These are phyloP conservation scores for Penicillium arizonense DNA, from an alignment of 495 filamentous ascomycete genomes.

Conservation along the genomic window DNA sequence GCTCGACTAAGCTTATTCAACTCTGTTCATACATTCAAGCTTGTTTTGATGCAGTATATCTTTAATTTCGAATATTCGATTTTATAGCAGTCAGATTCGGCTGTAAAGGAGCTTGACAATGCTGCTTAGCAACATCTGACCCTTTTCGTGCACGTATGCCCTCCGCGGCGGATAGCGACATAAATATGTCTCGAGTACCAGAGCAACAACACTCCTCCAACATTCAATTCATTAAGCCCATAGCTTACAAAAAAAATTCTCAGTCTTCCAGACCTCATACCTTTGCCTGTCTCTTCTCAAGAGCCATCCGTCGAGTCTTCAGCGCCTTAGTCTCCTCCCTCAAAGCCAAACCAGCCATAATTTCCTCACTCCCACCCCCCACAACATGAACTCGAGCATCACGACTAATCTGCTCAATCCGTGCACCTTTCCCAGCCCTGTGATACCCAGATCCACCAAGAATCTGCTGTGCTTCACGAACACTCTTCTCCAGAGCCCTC, in stretches of 20 bases:
- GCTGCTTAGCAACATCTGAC: too few species aligned
- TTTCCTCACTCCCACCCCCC: conserved; percentile 58
- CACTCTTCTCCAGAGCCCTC: conserved; percentile 52
- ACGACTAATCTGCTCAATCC: conserved; percentile 56
- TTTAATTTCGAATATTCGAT: too few species aligned
- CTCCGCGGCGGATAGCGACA: too few species aligned
- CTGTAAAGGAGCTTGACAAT: too few species aligned
- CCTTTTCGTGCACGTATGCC: too few species aligned
- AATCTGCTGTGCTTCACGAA: conserved; percentile 60
- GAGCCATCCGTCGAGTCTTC: conserved; percentile 27
- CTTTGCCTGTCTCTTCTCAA: conserved; percentile 32
- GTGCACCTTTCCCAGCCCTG: conserved; percentile 48
- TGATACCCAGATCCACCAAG: conserved; percentile 58
- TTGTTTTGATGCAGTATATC: too few species aligned
- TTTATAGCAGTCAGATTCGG: too few species aligned
- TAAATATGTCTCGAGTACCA: too few species aligned
- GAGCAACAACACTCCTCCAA: too few species aligned
- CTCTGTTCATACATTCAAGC: not conserved
- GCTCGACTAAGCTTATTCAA: not conserved
- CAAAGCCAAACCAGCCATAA: conserved; percentile 52
- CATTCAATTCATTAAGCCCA: too few species aligned
- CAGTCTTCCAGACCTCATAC: conserved; percentile 11
- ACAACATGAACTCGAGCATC: conserved; percentile 58
- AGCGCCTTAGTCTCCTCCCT: conserved; percentile 43
- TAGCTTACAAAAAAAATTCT: too few species aligned